A percentile compares a stretch with the other conserved stretches of the same genome.
Evolutionary conservation across 768 basidiomycete genomes (phyloP).

Genomic region (Amyloporia xantha): DNA sequence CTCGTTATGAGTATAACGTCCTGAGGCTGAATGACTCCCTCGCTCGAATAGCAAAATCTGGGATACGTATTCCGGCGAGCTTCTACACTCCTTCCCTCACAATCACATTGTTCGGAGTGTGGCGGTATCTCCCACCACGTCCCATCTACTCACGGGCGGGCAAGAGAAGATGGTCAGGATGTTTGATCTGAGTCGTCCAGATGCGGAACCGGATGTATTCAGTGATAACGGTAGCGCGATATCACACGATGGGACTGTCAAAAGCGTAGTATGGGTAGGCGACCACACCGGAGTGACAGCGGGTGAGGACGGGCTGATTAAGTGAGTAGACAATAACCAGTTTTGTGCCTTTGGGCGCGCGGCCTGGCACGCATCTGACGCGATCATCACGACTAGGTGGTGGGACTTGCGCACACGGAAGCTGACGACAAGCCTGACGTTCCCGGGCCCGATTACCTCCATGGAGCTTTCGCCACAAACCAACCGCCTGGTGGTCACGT

Average conservation of each 20-base stretch:
- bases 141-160: conserved; percentile 81
- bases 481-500: conserved; percentile 80
- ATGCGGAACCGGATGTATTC: conserved; percentile 82
- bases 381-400: conserved; percentile 57
- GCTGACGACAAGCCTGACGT: conserved; percentile 61
- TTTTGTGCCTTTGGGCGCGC: conserved; percentile 7
- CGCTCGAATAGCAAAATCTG: conserved; percentile 72
- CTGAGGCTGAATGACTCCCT: conserved; percentile 9
- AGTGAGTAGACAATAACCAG: conserved; percentile 56
- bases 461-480: conserved; percentile 88
- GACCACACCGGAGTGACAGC: conserved; percentile 84
- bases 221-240: conserved; percentile 46
- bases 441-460: conserved; percentile 79
- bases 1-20: background rate
- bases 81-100: conserved; percentile 93
- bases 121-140: conserved; percentile 66
- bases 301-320: conserved; percentile 87
- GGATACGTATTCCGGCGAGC: conserved; percentile 88
- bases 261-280: conserved; percentile 91
- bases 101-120: conserved; percentile 97
- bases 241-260: conserved; percentile 85
- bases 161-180: conserved; percentile 97
- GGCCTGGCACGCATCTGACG: background rate
- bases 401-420: conserved; percentile 87
- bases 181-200: conserved; percentile 83